phyloP scores from a whole-genome alignment of 2,329 filamentous ascomycete genomes.

The Xylaria sp. region DNA sequence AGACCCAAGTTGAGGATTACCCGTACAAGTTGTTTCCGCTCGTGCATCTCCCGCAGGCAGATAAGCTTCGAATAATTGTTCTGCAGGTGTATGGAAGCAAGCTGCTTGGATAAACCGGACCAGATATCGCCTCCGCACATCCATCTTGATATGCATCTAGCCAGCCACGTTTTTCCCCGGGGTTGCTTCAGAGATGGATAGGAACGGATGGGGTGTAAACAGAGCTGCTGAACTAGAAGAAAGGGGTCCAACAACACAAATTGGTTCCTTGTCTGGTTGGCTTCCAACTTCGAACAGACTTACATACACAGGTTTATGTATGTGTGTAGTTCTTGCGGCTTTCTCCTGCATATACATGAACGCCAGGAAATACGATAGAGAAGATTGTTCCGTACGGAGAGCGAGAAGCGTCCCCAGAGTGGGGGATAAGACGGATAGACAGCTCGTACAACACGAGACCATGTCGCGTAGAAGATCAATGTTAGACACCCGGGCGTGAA shows the following conservation, averaged over 20 bases:
- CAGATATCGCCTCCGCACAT: slow-evolving; percentile 6
- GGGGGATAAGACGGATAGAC: slow-evolving; percentile 6
- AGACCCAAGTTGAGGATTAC: neutral
- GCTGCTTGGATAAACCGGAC: slow-evolving; percentile 6
- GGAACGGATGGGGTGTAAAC: no score
- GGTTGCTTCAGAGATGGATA: neutral
- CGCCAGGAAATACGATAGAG: neutral
- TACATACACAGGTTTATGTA: neutral
- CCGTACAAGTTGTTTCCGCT: neutral
- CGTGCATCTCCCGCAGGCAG: neutral
- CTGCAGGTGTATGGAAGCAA: no score
- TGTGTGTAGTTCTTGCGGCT: neutral
- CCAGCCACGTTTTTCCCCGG: slow-evolving; percentile 11
- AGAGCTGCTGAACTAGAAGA: neutral
- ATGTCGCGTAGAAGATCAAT: neutral
- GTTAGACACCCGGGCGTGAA: slow-evolving; percentile 6
- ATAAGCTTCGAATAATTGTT: no score
- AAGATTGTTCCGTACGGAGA: slow-evolving; percentile 1
- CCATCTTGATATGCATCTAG: neutral
- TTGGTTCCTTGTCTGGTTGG: neutral
- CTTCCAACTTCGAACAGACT: neutral
- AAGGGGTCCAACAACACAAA: neutral
- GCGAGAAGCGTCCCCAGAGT: neutral
- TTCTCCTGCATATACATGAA: neutral
- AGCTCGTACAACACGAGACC: neutral